Base-by-base conservation (phyloP, 1,139 yeast species). In the Candida sp. region DNA sequence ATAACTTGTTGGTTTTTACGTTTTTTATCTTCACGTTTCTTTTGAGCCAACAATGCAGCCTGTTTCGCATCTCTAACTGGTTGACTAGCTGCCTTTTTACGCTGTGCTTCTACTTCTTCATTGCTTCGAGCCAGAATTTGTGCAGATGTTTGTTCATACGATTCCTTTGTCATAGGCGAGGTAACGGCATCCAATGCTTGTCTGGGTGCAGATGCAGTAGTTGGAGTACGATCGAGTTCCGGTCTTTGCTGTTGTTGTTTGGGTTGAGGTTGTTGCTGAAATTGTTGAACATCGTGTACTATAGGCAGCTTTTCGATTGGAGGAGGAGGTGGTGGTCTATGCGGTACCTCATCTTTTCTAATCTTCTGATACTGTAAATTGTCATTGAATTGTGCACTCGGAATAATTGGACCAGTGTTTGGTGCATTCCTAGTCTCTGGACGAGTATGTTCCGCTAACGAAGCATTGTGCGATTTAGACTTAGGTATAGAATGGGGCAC, bases 11-110 rank as follows among this genome's bases (percentile, higher is more conserved):
- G 82, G 57, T 83, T 87, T 56, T 78, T 75, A 47, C 80, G 75
- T 51, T 79, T 80, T 64, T 87, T 79, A 54, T 87, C 86, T 62
- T 85, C 95, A 46, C 96, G 77, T 62, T 87, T 82, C 63, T 84
- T 81, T 46, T 84, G 87, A 3, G 79, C 80, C 44, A 70, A 61
- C 4, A 78, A 54, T 2, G 86, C 79, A 4, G 82, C 83, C 54
- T 75, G 79, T 49, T 79, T 79, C 8, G 82, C 75, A 49, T 73
- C 79, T 41, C 82, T 68, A 1, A 74, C 76, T 0, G 81, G 80
- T 40, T 64, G 69, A 5, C 21, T 36, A 12, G 46, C 40, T 12
- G 44, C 36, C 21, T 50, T 45, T 23, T 52, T 48, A 25, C 47
- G 40, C 38, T 44, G 39, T 43, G 46, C 9, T n/a, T 42, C 42